A percentile compares a stretch with the other conserved stretches of the same genome.
Evolutionary conservation across 345 rosid species (phyloP).

Genomic region (Geranium brycei): DNA sequence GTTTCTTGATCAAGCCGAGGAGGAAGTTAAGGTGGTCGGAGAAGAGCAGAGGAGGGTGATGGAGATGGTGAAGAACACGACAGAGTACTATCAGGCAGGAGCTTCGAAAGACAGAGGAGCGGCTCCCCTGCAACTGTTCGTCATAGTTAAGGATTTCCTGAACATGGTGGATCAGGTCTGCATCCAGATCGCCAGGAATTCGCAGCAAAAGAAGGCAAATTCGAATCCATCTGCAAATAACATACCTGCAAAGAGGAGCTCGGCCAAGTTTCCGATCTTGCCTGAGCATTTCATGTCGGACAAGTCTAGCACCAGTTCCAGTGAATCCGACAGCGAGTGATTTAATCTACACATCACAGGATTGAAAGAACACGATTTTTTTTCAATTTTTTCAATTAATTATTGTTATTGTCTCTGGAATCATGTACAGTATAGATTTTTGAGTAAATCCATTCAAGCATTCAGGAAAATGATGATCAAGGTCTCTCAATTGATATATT

Average conservation of each 20-base stretch:
- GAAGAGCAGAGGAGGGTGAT: conserved; percentile 44
- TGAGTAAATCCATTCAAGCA: too few relatives aligned
- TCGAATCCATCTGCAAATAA: conserved; percentile 24
- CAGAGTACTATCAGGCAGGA: conserved; percentile 73
- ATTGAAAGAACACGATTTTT: too few relatives aligned
- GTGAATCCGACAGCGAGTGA: conserved; percentile 48
- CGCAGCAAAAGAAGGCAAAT: conserved; percentile 37
- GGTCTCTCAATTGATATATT: too few relatives aligned
- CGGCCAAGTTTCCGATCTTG: conserved; percentile 59
- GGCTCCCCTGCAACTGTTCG: conserved; percentile 49
- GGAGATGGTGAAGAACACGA: conserved; percentile 51
- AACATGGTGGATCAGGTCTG: conserved; percentile 72
- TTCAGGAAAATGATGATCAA: too few relatives aligned
- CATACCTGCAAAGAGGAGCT: conserved; percentile 21
- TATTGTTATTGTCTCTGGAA: not conserved
- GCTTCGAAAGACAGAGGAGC: conserved; percentile 34
- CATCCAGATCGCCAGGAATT: conserved; percentile 44
- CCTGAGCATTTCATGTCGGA: conserved; percentile 59
- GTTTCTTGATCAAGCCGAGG: conserved; percentile 45
- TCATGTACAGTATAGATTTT: too few relatives aligned
- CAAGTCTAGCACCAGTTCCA: conserved; percentile 26
- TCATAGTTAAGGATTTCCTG: conserved; percentile 60
- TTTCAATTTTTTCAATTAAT: not conserved
- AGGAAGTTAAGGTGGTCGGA: conserved; percentile 31
- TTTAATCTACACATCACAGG: conserved; percentile 10